phyloP scores from a whole-genome alignment of 2,329 filamentous ascomycete species.

The Dothistroma pini region DNA sequence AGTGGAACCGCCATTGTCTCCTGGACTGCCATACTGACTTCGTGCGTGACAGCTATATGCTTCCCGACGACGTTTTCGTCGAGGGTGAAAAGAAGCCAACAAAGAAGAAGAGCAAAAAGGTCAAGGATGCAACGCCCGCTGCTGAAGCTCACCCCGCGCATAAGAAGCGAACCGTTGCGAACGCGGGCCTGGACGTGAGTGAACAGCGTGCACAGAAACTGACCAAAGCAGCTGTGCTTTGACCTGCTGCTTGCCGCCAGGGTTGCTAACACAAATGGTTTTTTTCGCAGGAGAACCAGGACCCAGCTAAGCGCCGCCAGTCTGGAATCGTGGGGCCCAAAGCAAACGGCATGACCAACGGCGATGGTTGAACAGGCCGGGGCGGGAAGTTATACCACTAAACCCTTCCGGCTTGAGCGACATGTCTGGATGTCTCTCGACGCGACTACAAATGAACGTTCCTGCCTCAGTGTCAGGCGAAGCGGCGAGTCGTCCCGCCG shows the following conservation, averaged over 20 bases:
- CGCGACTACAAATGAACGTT: not conserved
- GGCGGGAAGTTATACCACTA: not conserved
- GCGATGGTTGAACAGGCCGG: conserved; percentile 21
- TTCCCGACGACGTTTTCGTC: conserved; percentile 87
- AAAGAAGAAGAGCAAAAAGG: conserved; percentile 40
- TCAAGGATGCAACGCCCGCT: conserved; percentile 25
- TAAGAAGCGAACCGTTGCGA: conserved; percentile 45
- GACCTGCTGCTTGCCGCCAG: conserved; percentile 7
- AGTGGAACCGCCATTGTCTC: conserved; percentile 32
- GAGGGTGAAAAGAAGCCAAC: conserved; percentile 61
- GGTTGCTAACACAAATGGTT: conserved; percentile 3
- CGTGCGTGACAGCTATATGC: conserved; percentile 62
- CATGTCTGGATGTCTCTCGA: not conserved
- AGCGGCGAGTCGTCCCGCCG: not conserved
- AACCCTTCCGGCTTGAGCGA: not conserved
- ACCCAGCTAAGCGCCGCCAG: conserved; percentile 35
- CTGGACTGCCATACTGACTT: conserved; percentile 14
- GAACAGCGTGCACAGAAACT: conserved; percentile 2
- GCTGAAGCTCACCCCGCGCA: conserved; percentile 17
- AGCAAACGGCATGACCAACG: conserved; percentile 15
- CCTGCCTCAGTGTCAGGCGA: not conserved
- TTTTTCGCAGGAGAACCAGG: conserved; percentile 27
- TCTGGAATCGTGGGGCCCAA: conserved; percentile 18
- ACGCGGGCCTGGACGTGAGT: conserved; percentile 48
- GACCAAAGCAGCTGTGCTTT: conserved; percentile 1